Conservation (phyloP, 345 rosid genomes). For the Toxicodendron radicans region DNA sequence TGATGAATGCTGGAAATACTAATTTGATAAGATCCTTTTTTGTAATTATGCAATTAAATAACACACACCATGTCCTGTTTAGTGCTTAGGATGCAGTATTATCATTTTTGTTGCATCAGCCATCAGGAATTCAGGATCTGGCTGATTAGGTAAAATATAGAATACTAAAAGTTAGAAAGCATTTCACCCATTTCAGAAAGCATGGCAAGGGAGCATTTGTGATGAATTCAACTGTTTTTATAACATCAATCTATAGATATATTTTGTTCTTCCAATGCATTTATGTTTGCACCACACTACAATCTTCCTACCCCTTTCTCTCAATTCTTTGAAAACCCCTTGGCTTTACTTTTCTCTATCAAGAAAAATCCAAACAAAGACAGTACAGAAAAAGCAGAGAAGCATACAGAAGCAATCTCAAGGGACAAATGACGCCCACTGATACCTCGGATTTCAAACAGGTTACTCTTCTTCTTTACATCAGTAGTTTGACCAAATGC, state of each 20-base stretch:
- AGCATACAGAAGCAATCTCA: constrained; percentile 37
- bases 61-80: background rate
- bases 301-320: background rate
- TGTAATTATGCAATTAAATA: no score
- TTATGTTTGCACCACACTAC: background rate
- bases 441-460: constrained; percentile 34
- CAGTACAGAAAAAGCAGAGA: constrained; percentile 35
- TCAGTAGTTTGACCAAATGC: constrained; percentile 41
- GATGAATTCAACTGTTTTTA: background rate
- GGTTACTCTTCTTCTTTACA: constrained; percentile 13
- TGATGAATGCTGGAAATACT: no score
- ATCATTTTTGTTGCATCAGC: no score
- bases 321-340: background rate
- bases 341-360: constrained; percentile 34
- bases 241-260: background rate
- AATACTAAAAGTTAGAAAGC: no score
- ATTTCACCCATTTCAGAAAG: no score
- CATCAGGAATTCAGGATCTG: no score
- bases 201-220: no score
- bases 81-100: background rate
- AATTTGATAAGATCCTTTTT: no score
- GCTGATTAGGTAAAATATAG: no score
- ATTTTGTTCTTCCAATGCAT: background rate
- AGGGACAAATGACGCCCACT: constrained; percentile 35
- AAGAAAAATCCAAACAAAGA: constrained; percentile 31